Conservation (phyloP, 371 early-diverging fungal species). For the Globomyces sp. region DNA sequence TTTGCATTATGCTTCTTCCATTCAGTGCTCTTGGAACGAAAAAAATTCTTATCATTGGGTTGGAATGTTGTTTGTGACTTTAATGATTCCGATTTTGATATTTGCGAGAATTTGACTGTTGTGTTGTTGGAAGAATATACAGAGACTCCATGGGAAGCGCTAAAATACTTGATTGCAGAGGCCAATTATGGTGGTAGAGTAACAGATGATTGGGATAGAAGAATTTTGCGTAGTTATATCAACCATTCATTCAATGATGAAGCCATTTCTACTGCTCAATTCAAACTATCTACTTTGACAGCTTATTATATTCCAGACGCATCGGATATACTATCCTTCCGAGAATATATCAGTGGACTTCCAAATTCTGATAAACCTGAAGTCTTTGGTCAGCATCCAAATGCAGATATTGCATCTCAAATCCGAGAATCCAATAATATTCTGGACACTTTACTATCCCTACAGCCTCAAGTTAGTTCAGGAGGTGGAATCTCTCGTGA, state of each 20-base stretch:
- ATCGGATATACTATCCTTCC: constrained; percentile 29
- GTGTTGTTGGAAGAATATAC: constrained; percentile 52
- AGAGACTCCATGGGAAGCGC: constrained; percentile 52
- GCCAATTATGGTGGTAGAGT: constrained; percentile 57
- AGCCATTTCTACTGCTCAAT: constrained; percentile 41
- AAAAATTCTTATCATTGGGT: constrained; percentile 53
- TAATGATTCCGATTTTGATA: constrained; percentile 56
- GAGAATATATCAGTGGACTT: constrained; percentile 46
- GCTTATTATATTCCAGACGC: constrained; percentile 49
- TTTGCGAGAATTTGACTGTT: constrained; percentile 50
- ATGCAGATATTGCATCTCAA: constrained; percentile 56
- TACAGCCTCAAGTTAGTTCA: constrained; percentile 44
- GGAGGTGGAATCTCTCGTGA: constrained; percentile 40
- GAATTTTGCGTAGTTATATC: constrained; percentile 51
- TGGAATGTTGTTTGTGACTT: constrained; percentile 61
- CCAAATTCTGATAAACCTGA: constrained; percentile 50
- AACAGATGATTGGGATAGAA: constrained; percentile 55
- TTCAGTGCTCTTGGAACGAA: constrained; percentile 48
- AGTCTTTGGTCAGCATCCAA: constrained; percentile 58
- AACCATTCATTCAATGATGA: constrained; percentile 47
- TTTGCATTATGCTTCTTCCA: constrained; percentile 55
- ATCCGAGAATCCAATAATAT: constrained; percentile 47
- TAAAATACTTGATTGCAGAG: constrained; percentile 56
- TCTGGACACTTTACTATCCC: constrained; percentile 41
- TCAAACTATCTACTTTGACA: constrained; percentile 39